Percentiles rank a stretch among this genome's conserved stretches.
These are phyloP conservation scores for Suillus discolor DNA, from an alignment of 768 basidiomycete species.

Conservation along the genomic window DNA sequence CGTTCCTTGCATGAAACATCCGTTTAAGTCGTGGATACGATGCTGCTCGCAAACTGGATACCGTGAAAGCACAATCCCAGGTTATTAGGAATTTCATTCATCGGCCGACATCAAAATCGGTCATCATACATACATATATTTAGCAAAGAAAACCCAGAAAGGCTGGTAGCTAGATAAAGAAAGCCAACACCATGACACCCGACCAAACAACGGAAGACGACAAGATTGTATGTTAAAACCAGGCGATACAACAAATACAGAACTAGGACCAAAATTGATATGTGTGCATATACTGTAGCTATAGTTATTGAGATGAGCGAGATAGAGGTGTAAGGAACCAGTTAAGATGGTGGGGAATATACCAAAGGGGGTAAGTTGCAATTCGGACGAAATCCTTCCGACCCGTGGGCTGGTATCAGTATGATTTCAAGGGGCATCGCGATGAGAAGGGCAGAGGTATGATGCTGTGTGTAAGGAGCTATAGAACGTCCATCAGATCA, in stretches of 20 bases:
- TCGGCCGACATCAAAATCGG: background rate
- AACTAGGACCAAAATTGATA: slow-evolving; percentile 10
- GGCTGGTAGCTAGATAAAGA: background rate
- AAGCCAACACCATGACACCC: background rate
- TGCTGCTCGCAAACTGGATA: background rate
- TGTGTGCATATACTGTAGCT: slow-evolving; percentile 6
- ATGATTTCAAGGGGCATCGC: slow-evolving; percentile 6
- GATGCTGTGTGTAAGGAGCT: background rate
- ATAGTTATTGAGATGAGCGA: slow-evolving; percentile 6
- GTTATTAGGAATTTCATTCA: background rate
- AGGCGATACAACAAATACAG: slow-evolving; percentile 8
- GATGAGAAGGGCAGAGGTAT: background rate
- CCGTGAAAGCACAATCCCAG: no score
- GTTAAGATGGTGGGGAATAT: slow-evolving; percentile 3
- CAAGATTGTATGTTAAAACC: background rate
- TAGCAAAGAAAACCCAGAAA: slow-evolving; percentile 1
- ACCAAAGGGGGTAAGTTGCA: background rate
- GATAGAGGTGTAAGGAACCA: slow-evolving; percentile 6
- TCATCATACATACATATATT: background rate
- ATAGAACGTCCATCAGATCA: background rate
- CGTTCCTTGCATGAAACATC: background rate
- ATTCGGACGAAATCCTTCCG: slow-evolving; percentile 1
- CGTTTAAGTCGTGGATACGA: background rate
- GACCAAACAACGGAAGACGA: background rate
- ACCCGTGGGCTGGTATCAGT: slow-evolving; percentile 4